Evolutionary conservation across 1,284 basidiomycete genomes (phyloP), one percentile per base, ranked within the genome.

Genomic region (Ustilago hordei): DNA sequence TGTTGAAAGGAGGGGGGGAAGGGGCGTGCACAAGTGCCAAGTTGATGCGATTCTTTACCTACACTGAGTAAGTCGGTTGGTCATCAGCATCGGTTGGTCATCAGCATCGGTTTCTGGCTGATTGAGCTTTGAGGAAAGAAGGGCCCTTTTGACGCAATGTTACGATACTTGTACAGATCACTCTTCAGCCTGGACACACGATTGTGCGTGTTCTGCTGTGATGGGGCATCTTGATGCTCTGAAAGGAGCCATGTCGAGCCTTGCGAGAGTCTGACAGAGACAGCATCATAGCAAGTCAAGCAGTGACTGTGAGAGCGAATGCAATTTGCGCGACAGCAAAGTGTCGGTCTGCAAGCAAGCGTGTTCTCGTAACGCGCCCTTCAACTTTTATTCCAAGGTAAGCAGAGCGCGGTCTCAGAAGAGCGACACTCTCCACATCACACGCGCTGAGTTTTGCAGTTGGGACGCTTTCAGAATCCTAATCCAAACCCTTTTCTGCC

Each of bases 1-100:
- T 85, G 84, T 66, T 85, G 58, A 69, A 28, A 28, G 3, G 23
- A 28, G 23, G 23, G 23, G 23, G 23, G 23, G 23, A 28, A 28
- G 23, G 23, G 23, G 23, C 23, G 3, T 28, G 52, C 39, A 9
- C 36, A 38, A 13, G 36, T 38, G 15, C 11, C 4, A 39, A 9
- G 15, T 11, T 39, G 11, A 39, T 39, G 15, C 38, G 11, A 39
- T 28, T 28, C 23, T 28, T 28, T 3, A 28, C 23, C 23, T 28
- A 28, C 23, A 28, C 23, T 28, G 23, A 28, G 23, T 28, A 28
- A 28, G 23, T 28, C 23, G 23, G 23, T 28, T 2, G 23, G 23
- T 28, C 23, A 28, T 28, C 23, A 41, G 39, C 39, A 6, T 38
- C 36, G 13, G 36, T 13, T 41, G 23, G 23, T 28, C 23, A 28